A percentile compares a stretch with the other conserved stretches of the same genome.
Conservation (phyloP, 148 eudicot genomes). For the Vaccinium myrtillus region DNA sequence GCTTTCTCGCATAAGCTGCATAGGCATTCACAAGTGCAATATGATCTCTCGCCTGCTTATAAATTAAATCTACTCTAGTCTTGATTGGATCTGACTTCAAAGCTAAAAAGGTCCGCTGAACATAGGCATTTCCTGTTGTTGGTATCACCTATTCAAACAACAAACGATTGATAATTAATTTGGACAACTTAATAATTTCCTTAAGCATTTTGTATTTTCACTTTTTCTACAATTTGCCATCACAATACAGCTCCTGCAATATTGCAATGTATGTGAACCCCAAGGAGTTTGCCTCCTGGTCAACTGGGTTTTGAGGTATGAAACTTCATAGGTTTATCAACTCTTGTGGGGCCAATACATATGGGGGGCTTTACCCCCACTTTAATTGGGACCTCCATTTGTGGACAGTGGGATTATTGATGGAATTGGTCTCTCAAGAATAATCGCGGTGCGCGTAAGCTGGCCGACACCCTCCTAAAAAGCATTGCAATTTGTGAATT, state of each 20-base stretch:
- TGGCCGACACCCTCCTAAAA: too few relatives aligned
- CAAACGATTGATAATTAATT: constrained; percentile 13
- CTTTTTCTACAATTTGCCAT: not conserved
- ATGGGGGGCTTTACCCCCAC: too few relatives aligned
- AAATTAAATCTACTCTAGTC: constrained; percentile 71
- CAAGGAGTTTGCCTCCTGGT: too few relatives aligned
- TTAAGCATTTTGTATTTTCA: too few relatives aligned
- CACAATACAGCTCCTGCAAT: not conserved
- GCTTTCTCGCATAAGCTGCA: constrained; percentile 79
- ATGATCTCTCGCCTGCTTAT: constrained; percentile 83
- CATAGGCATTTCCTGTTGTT: constrained; percentile 63
- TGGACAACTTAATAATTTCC: not conserved
- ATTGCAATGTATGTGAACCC: not conserved
- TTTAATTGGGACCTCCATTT: too few relatives aligned
- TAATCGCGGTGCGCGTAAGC: too few relatives aligned
- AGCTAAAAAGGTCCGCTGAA: constrained; percentile 69
- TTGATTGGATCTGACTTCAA: constrained; percentile 80
- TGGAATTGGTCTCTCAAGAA: too few relatives aligned
- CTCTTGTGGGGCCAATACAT: too few relatives aligned
- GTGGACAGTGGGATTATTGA: too few relatives aligned
- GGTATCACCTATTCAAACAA: constrained; percentile 42
- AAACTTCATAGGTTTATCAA: too few relatives aligned
- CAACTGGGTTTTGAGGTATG: too few relatives aligned
- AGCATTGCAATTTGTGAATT: too few relatives aligned
- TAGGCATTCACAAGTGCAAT: constrained; percentile 77